Evolutionary conservation across 768 basidiomycete genomes (phyloP).

Genomic region (Russula compacta): DNA sequence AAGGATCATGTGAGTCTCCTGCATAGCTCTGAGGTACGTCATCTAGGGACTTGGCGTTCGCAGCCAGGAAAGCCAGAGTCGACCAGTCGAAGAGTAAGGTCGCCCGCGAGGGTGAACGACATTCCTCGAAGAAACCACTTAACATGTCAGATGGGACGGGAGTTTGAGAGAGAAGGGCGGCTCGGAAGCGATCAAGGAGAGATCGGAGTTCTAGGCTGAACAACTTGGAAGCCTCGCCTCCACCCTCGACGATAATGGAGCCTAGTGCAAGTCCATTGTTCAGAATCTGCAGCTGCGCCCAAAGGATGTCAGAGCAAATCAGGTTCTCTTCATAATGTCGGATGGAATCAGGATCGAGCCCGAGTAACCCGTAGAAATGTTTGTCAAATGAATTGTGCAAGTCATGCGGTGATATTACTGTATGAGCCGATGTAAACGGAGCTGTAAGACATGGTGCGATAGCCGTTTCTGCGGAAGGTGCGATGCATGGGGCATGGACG

Average conservation of each 20-base stretch:
- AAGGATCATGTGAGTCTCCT: conserved; percentile 33
- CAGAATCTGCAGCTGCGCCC: conserved; percentile 59
- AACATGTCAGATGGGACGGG: conserved; percentile 38
- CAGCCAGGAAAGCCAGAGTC: conserved; percentile 50
- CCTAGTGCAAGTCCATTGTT: conserved; percentile 57
- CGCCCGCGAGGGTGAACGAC: conserved; percentile 32
- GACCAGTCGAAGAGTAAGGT: conserved; percentile 62
- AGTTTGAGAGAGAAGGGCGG: conserved; percentile 36
- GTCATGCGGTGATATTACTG: conserved; percentile 43
- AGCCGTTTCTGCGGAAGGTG: conserved; percentile 20
- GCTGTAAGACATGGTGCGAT: conserved; percentile 34
- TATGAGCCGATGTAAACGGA: conserved; percentile 34
- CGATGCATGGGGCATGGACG: conserved; percentile 45
- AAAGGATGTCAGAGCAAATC: conserved; percentile 48
- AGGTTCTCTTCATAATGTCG: conserved; percentile 62
- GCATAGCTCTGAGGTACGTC: conserved; percentile 5
- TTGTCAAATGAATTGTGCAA: conserved; percentile 50
- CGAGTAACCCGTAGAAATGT: conserved; percentile 38
- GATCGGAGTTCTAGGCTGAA: conserved; percentile 24
- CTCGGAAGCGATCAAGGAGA: conserved; percentile 43
- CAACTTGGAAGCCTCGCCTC: conserved; percentile 3
- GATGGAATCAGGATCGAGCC: conserved; percentile 38
- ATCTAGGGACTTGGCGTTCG: conserved; percentile 40
- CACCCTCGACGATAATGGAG: conserved; percentile 43
- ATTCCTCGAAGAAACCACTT: conserved; percentile 47